phyloP scores from a whole-genome alignment of 352 stramenopile species.

The Globisporangium parvum region DNA sequence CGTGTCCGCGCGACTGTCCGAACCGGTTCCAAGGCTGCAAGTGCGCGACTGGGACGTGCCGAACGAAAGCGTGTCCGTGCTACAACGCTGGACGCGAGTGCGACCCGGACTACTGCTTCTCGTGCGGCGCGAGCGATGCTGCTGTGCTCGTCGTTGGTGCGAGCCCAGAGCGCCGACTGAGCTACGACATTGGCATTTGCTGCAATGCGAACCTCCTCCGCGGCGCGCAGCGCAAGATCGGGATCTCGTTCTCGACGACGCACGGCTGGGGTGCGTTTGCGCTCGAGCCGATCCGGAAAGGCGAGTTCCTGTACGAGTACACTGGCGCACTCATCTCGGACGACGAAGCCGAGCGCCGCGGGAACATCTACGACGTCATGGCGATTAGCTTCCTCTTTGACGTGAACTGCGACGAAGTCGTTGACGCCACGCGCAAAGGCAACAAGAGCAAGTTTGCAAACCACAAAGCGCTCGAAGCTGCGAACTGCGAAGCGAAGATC shows the following conservation, averaged over 20 bases:
- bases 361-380: constrained; percentile 75
- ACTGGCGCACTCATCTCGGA: constrained; percentile 59
- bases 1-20: constrained; percentile 50
- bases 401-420: constrained; percentile 84
- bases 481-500: constrained; percentile 85
- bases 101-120: constrained; percentile 69
- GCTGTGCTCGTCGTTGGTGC: constrained; percentile 41
- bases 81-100: constrained; percentile 50
- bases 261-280: constrained; percentile 72
- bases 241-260: constrained; percentile 56
- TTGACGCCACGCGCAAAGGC: constrained; percentile 90
- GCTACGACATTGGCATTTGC: constrained; percentile 38
- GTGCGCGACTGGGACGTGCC: constrained; percentile 46
- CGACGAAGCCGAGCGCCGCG: constrained; percentile 71
- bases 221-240: constrained; percentile 50
- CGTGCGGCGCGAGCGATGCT: constrained; percentile 55
- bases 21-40: constrained; percentile 68
- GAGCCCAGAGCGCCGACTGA: constrained; percentile 17
- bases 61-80: constrained; percentile 50
- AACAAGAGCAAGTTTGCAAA: constrained; percentile 95
- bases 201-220: constrained; percentile 60
- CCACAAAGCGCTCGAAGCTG: constrained; percentile 45
- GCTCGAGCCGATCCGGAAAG: constrained; percentile 54
- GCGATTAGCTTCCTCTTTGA: constrained; percentile 90
- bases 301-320: constrained; percentile 75